Base-by-base conservation (phyloP, 208 protist species). In the Phytomonas serpens region DNA sequence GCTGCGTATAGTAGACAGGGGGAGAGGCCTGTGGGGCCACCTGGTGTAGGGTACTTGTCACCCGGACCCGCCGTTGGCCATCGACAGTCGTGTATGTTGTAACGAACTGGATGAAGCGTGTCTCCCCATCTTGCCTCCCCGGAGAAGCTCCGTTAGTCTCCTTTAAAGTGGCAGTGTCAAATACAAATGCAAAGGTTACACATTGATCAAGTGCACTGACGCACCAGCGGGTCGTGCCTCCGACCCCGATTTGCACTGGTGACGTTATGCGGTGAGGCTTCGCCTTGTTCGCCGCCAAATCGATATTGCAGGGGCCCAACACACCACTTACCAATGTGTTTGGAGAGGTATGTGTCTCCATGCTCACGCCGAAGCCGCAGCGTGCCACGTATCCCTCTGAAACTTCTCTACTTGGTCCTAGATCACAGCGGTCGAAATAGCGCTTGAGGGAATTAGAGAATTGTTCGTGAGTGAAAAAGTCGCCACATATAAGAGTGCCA, bases 401-500 rank as follows among this genome's bases (percentile, higher is more conserved):
- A 19, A 40, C 63, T 36, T 10, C 47, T 32, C 65, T 31, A 57
- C 32, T 29, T 42, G 72, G 36, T 14, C 75, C 72, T 65, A 92
- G 62, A 73, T 88, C 82, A 72, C 74, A 91, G 27, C 85, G 84
- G 63, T 90, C 77, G 79, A 91, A 92, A 79, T 93, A 93, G 10
- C 86, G 82, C 75, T 81, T 68, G 29, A 95, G 76, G 16, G 88
- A 89, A 32, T 80, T 77, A 33, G 91, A 85, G 73, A 98, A 97
- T 65, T 91, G 86, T 31, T 84, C 79, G 72, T 93, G 77, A 19
- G 82, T 86, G 78, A 99, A 99, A 36, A 83, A 81, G 80, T 99
- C 98, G 27, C 95, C 95, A 62, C 98, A 80, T 33, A 99, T 88
- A 67, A 99, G 82, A 5, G 90, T 84, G 33, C 97, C 98, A 33